A percentile compares a stretch with the other conserved stretches of the same genome.
Evolutionary conservation across 2,329 filamentous ascomycete species (phyloP).

Genomic region (Arthrinium puccinioides): DNA sequence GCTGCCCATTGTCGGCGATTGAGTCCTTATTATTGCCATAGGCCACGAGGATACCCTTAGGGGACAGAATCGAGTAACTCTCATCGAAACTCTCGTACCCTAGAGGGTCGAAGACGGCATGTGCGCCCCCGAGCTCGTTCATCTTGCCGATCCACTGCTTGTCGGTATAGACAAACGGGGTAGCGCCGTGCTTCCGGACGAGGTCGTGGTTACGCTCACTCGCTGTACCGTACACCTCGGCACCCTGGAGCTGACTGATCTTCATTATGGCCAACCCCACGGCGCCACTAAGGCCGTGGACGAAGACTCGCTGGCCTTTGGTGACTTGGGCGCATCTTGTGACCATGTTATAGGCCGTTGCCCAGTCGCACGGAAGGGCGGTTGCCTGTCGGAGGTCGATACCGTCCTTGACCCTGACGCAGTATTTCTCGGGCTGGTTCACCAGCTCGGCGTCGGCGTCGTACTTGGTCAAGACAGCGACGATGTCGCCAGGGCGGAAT

Average conservation of each 20-base stretch:
- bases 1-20: constrained; percentile 12
- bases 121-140: constrained; percentile 35
- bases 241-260: constrained; percentile 34
- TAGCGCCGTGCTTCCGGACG: constrained; percentile 29
- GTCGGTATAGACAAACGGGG: constrained; percentile 38
- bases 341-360: constrained; percentile 30
- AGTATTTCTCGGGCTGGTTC: constrained; percentile 39
- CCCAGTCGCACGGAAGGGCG: constrained; percentile 38
- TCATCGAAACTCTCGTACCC: constrained; percentile 45
- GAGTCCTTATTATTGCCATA: constrained; percentile 28
- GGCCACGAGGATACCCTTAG: constrained; percentile 30
- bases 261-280: constrained; percentile 36
- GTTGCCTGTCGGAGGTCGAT: constrained; percentile 33
- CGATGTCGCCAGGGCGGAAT: constrained; percentile 26
- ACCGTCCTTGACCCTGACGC: constrained; percentile 31
- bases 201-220: constrained; percentile 35
- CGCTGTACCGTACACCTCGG: constrained; percentile 41
- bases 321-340: constrained; percentile 27
- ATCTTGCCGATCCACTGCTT: constrained; percentile 41
- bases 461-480: constrained; percentile 29
- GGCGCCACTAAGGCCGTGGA: constrained; percentile 43
- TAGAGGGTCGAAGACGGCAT: constrained; percentile 40
- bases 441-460: constrained; percentile 35
- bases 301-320: constrained; percentile 37
- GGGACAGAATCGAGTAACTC: constrained; percentile 34